Percentiles rank a stretch among this genome's conserved stretches.
phyloP scores from a whole-genome alignment of 2,329 filamentous ascomycete genomes.

The Alternaria dauci region DNA sequence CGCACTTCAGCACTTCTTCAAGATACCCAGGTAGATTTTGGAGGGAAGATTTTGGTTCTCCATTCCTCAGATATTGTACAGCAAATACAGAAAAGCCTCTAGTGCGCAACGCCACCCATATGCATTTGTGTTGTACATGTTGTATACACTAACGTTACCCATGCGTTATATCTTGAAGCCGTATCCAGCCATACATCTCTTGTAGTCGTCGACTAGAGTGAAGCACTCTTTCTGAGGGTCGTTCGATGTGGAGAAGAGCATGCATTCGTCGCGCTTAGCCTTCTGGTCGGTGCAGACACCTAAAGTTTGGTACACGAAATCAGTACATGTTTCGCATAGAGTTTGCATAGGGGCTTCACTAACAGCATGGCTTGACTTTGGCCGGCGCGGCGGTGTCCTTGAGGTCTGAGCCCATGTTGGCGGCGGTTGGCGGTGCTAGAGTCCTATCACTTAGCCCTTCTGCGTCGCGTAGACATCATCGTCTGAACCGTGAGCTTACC shows the following conservation, averaged over 20 bases:
- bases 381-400: conserved; percentile 51
- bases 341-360: conserved; percentile 23
- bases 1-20: conserved; percentile 20
- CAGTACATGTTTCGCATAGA: not conserved
- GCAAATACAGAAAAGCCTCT: conserved; percentile 28
- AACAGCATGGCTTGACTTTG: conserved; percentile 52
- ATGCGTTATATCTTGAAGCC: conserved; percentile 72
- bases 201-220: conserved; percentile 83
- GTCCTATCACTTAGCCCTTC: conserved; percentile 14
- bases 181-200: conserved; percentile 89
- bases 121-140: conserved; percentile 43
- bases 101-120: conserved; percentile 44
- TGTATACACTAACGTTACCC: conserved; percentile 35
- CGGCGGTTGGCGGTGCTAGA: conserved; percentile 44
- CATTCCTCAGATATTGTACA: conserved; percentile 29
- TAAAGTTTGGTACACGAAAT: not conserved
- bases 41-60: conserved; percentile 43
- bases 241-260: conserved; percentile 90
- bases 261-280: conserved; percentile 91
- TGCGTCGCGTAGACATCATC: not conserved
- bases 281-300: conserved; percentile 94
- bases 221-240: conserved; percentile 87
- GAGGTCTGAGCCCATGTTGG: conserved; percentile 57
- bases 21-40: conserved; percentile 30
- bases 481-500: conserved; percentile 33